Evolutionary conservation across 2,329 filamentous ascomycete species (phyloP).

Genomic region (Pseudogymnoascus sp.): DNA sequence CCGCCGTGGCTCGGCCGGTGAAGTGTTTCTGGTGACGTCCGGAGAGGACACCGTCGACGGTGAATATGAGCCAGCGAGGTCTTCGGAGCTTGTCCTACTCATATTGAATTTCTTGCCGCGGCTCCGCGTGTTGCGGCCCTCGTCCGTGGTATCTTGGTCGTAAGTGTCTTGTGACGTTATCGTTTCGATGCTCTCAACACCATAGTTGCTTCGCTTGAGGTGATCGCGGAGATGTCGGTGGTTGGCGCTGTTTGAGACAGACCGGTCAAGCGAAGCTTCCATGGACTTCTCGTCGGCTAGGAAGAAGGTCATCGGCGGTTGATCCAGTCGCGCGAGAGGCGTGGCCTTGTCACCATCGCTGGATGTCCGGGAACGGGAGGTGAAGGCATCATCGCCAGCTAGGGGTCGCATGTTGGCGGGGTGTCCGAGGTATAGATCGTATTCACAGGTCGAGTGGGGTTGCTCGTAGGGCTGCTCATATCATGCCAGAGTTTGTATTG

Average conservation of each 20-base stretch:
- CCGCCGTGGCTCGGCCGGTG: slow-evolving; percentile 22
- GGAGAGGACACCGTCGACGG: slow-evolving; percentile 28
- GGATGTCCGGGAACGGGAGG: slow-evolving; percentile 33
- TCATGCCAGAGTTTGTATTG: background rate
- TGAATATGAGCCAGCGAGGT: slow-evolving; percentile 23
- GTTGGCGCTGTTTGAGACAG: slow-evolving; percentile 22
- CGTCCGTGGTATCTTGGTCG: slow-evolving; percentile 21
- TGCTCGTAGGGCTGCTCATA: background rate
- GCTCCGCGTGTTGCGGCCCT: slow-evolving; percentile 11
- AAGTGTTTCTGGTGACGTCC: slow-evolving; percentile 29
- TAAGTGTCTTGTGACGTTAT: slow-evolving; percentile 27
- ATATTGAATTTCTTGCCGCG: slow-evolving; percentile 4
- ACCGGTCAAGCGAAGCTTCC: slow-evolving; percentile 33
- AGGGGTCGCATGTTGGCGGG: slow-evolving; percentile 37
- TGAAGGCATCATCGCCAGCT: slow-evolving; percentile 37
- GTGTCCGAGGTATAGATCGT: background rate
- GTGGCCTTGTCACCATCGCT: slow-evolving; percentile 32
- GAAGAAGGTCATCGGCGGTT: slow-evolving; percentile 42
- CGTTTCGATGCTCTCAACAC: slow-evolving; percentile 29
- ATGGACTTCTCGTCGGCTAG: slow-evolving; percentile 44
- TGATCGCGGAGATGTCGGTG: slow-evolving; percentile 29
- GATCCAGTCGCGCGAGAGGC: slow-evolving; percentile 29
- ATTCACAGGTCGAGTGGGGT: background rate
- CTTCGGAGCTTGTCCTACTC: slow-evolving; percentile 19
- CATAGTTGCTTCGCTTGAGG: slow-evolving; percentile 28